phyloP scores from a whole-genome alignment of 2,329 filamentous ascomycete genomes.

The Alternaria infectoria region DNA sequence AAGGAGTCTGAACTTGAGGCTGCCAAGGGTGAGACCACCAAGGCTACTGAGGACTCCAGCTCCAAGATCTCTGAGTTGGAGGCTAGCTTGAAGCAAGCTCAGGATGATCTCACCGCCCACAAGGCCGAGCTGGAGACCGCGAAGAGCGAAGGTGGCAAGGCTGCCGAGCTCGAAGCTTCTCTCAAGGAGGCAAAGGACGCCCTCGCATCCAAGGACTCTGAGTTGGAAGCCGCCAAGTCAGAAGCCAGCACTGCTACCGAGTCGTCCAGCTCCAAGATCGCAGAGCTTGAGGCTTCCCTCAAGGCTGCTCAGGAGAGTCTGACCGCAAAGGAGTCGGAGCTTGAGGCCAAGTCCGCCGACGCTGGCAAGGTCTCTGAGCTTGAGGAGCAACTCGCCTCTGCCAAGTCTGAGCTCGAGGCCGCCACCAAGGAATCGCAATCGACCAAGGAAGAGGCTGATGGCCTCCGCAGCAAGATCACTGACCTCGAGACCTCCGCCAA shows the following conservation, averaged over 20 bases:
- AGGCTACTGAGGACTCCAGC: conserved; percentile 24
- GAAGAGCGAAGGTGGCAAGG: conserved; percentile 10
- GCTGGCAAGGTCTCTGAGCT: conserved; percentile 26
- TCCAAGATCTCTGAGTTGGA: conserved; percentile 32
- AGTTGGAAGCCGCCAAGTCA: conserved; percentile 23
- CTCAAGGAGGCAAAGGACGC: conserved; percentile 19
- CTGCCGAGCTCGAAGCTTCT: conserved; percentile 24
- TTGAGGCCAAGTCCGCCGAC: conserved; percentile 23
- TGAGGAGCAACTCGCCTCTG: conserved; percentile 21
- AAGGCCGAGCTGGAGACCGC: conserved; percentile 28
- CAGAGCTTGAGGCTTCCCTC: conserved; percentile 26
- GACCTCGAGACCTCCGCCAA: conserved; percentile 27
- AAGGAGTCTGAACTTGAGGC: conserved; percentile 24
- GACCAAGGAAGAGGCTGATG: conserved; percentile 23
- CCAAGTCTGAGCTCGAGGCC: conserved; percentile 23
- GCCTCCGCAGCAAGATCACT: conserved; percentile 22
- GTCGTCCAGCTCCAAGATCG: conserved; percentile 26
- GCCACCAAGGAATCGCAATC: conserved; percentile 20
- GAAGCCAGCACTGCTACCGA: conserved; percentile 26
- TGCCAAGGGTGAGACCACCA: conserved; percentile 22
- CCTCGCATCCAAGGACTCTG: conserved; percentile 18
- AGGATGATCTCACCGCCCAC: conserved; percentile 30
- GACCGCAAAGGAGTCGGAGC: conserved; percentile 30
- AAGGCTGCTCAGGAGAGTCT: conserved; percentile 32
- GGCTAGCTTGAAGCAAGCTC: conserved; percentile 27